These are phyloP conservation scores for Carex myosuroides DNA, from an alignment of 176 grass and related monocot species.

Conservation along the genomic window DNA sequence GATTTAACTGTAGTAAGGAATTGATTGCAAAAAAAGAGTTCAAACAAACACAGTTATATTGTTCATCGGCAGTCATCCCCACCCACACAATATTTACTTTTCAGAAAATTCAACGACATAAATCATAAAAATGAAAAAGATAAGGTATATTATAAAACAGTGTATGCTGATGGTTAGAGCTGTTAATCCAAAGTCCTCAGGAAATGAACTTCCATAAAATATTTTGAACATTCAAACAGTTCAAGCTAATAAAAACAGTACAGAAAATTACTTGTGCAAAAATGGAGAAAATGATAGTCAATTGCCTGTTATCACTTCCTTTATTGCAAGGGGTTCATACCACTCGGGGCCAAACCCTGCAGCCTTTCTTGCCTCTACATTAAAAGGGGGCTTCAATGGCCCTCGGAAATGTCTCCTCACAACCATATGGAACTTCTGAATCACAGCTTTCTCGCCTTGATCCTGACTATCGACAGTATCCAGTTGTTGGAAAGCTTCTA, in stretches of 20 bases:
- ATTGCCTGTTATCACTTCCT: background rate
- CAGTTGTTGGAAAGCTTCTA: constrained; percentile 4
- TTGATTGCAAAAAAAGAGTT: background rate
- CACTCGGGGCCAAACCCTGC: constrained; percentile 73
- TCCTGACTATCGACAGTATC: background rate
- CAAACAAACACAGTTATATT: background rate
- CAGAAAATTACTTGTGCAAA: background rate
- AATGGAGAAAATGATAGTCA: background rate
- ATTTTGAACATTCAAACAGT: background rate
- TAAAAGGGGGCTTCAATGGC: constrained; percentile 75
- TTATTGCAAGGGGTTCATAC: constrained; percentile 71
- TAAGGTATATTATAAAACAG: background rate
- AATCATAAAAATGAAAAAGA: background rate
- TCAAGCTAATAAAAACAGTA: background rate
- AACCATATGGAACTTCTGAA: constrained; percentile 47
- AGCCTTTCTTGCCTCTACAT: constrained; percentile 51
- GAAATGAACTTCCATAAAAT: background rate
- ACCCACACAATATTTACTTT: background rate
- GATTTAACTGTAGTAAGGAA: background rate
- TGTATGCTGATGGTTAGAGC: background rate
- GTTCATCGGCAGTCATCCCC: background rate
- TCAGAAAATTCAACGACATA: background rate
- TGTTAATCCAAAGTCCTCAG: background rate
- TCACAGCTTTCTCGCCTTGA: constrained; percentile 19
- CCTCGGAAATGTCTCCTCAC: constrained; percentile 76